A percentile compares a stretch with the other conserved stretches of the same genome.
These are phyloP conservation scores for Theileria sp. DNA, from an alignment of 169 alveolate genomes.

Conservation along the genomic window DNA sequence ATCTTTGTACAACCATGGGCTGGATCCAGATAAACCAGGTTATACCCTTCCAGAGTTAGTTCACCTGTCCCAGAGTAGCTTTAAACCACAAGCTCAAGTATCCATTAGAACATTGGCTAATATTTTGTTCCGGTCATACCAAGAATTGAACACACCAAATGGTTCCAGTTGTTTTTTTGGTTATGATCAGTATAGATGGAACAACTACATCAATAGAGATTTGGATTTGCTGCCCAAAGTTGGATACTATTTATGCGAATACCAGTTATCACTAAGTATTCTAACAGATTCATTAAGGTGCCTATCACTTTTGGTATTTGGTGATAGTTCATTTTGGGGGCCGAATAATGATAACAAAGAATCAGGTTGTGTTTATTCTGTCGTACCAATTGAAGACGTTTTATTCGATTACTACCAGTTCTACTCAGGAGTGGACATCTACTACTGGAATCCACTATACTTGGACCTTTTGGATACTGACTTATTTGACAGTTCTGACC, in stretches of 20 bases:
- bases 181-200: slow-evolving; percentile 47
- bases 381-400: slow-evolving; percentile 43
- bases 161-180: slow-evolving; percentile 30
- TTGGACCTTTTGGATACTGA: slow-evolving; percentile 11
- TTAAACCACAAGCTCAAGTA: slow-evolving; percentile 71
- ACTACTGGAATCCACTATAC: slow-evolving; percentile 41
- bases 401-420: slow-evolving; percentile 26
- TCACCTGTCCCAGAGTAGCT: slow-evolving; percentile 70
- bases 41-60: slow-evolving; percentile 75
- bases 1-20: slow-evolving; percentile 72
- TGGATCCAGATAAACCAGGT: slow-evolving; percentile 72
- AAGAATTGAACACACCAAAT: neutral
- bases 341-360: neutral
- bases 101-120: slow-evolving; percentile 54
- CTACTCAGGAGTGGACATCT: slow-evolving; percentile 26
- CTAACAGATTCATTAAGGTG: slow-evolving; percentile 42
- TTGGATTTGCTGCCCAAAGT: slow-evolving; percentile 46
- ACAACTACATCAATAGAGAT: slow-evolving; percentile 39
- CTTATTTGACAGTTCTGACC: neutral
- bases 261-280: neutral
- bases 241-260: slow-evolving; percentile 21
- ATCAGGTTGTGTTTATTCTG: neutral
- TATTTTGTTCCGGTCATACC: slow-evolving; percentile 23
- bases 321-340: slow-evolving; percentile 1
- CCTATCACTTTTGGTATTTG: slow-evolving; percentile 35